Percentiles rank a stretch among this genome's conserved stretches.
Evolutionary conservation across 768 basidiomycete genomes (phyloP).

Genomic region (Russula olivacea): DNA sequence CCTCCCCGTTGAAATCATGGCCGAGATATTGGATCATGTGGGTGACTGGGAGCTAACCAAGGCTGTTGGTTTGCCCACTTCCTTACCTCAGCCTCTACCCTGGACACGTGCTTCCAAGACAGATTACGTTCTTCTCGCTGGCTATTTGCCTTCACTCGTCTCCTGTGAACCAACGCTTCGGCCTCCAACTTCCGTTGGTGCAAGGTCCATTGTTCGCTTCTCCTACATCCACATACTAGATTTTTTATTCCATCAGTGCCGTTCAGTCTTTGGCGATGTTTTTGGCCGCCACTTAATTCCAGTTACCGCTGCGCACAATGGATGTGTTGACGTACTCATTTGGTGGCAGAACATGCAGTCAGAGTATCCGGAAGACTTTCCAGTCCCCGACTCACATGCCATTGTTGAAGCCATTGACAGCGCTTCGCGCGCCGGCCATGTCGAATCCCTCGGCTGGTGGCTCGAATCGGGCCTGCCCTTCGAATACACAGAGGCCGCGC

Average conservation of each 20-base stretch:
- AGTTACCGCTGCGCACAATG: slow-evolving; percentile 70
- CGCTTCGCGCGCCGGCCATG: slow-evolving; percentile 71
- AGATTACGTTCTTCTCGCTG: slow-evolving; percentile 69
- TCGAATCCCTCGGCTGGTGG: slow-evolving; percentile 81
- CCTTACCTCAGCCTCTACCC: slow-evolving; percentile 54
- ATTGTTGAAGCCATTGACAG: slow-evolving; percentile 70
- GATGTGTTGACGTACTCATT: slow-evolving; percentile 61
- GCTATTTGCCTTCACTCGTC: slow-evolving; percentile 53
- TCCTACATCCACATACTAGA: slow-evolving; percentile 72
- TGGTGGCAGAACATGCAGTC: slow-evolving; percentile 76
- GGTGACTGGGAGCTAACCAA: slow-evolving; percentile 83
- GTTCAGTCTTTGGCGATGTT: slow-evolving; percentile 54
- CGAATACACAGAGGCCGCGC: slow-evolving; percentile 73
- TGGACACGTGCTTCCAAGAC: slow-evolving; percentile 67
- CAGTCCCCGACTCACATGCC: slow-evolving; percentile 47
- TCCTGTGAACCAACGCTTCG: slow-evolving; percentile 49
- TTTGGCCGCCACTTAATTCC: slow-evolving; percentile 69
- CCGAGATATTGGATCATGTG: slow-evolving; percentile 69
- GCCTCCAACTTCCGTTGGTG: slow-evolving; percentile 66
- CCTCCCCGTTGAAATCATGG: slow-evolving; percentile 70
- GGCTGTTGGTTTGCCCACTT: slow-evolving; percentile 69
- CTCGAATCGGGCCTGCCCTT: slow-evolving; percentile 53
- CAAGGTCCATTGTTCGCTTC: slow-evolving; percentile 60
- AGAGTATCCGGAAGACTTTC: slow-evolving; percentile 54
- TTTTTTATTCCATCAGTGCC: slow-evolving; percentile 62